Percentiles rank a stretch among this genome's conserved stretches.
Evolutionary conservation across 352 stramenopile genomes (phyloP).

Genomic region (Phytopythium vexans): DNA sequence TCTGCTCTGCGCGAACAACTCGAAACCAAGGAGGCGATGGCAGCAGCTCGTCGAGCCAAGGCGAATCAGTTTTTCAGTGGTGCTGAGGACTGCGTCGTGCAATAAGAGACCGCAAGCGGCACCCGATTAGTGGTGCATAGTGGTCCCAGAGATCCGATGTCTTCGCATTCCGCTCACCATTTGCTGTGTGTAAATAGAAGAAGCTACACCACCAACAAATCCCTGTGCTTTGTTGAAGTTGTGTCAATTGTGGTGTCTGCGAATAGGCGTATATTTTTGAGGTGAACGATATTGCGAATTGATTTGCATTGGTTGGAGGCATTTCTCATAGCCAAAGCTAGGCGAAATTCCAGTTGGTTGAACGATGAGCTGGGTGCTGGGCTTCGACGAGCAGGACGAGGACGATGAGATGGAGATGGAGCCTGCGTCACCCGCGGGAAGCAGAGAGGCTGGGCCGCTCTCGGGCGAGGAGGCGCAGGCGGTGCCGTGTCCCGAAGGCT

Average conservation of each 20-base stretch:
- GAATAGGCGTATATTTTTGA: too few relatives aligned
- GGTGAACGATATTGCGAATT: too few relatives aligned
- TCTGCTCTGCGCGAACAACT: constrained; percentile 50
- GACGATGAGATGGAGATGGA: constrained; percentile 4
- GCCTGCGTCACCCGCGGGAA: constrained; percentile 3
- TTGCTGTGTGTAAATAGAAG: too few relatives aligned
- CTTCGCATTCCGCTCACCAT: too few relatives aligned
- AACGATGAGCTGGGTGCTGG: background rate
- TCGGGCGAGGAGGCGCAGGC: background rate
- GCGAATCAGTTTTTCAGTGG: constrained; percentile 29
- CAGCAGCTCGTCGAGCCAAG: constrained; percentile 34
- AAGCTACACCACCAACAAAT: too few relatives aligned
- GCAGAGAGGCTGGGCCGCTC: constrained; percentile 1
- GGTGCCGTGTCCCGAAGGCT: background rate
- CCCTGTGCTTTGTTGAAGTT: too few relatives aligned
- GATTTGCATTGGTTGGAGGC: too few relatives aligned
- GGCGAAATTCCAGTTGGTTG: too few relatives aligned
- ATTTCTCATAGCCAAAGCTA: too few relatives aligned
- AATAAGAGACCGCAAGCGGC: constrained; percentile 12
- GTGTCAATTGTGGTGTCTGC: too few relatives aligned
- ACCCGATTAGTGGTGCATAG: too few relatives aligned
- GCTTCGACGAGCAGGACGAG: background rate
- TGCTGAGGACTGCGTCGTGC: constrained; percentile 56
- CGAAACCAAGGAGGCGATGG: constrained; percentile 42
- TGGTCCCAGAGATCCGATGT: too few relatives aligned